These are phyloP conservation scores for Suhomyces faveliae DNA, from an alignment of 805 yeast species.

Conservation along the genomic window DNA sequence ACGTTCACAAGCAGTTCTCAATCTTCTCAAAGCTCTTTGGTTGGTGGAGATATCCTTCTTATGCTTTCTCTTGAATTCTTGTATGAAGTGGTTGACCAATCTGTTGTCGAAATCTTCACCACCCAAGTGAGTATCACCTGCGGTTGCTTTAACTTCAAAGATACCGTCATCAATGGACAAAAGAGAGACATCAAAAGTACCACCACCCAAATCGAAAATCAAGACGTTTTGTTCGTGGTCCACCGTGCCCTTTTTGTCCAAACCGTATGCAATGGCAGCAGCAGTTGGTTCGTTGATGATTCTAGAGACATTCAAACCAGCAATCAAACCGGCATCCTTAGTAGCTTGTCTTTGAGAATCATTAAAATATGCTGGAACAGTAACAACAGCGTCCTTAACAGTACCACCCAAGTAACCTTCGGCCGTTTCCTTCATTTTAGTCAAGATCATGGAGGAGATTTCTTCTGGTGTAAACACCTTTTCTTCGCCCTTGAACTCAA, in stretches of 20 bases:
- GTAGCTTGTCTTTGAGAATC: conserved; percentile 47
- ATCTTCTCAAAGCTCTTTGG: conserved; percentile 84
- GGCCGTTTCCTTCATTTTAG: conserved; percentile 91
- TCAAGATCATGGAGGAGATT: conserved; percentile 87
- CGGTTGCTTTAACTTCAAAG: conserved; percentile 88
- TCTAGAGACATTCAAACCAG: conserved; percentile 46
- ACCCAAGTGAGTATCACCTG: conserved; percentile 97
- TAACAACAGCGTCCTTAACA: conserved; percentile 56
- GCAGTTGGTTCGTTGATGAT: conserved; percentile 47
- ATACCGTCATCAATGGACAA: conserved; percentile 88
- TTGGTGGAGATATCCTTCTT: conserved; percentile 78
- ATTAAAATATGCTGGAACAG: conserved; percentile 45
- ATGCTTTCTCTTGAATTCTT: conserved; percentile 94
- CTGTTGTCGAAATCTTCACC: conserved; percentile 95
- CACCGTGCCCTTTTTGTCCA: conserved; percentile 42
- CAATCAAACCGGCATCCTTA: conserved; percentile 44
- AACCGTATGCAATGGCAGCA: conserved; percentile 47
- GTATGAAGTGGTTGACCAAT: conserved; percentile 82
- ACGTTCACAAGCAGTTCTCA: conserved; percentile 97
- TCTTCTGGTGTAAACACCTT: conserved; percentile 92
- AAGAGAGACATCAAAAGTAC: conserved; percentile 91
- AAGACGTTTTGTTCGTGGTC: conserved; percentile 85
- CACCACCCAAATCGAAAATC: conserved; percentile 96
- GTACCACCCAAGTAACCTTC: conserved; percentile 83
- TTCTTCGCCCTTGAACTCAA: conserved; percentile 83